These are phyloP conservation scores for Paraconiothyrium sp. DNA, from an alignment of 2,329 filamentous ascomycete species.

Conservation along the genomic window DNA sequence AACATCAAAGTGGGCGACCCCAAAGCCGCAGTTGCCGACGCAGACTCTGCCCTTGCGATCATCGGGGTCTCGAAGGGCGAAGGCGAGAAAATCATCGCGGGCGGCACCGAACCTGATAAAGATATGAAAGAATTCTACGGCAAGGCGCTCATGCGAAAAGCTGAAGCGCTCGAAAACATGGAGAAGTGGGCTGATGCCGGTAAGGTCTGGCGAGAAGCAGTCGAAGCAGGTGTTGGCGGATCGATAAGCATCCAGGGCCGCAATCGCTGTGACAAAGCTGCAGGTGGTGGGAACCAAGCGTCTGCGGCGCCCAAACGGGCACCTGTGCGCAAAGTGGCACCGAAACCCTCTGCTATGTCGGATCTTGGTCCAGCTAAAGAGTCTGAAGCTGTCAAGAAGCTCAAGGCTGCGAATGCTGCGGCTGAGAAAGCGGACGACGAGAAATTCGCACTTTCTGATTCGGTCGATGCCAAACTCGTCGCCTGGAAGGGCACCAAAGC, in stretches of 20 bases:
- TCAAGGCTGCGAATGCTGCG: conserved; percentile 85
- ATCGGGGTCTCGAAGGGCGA: conserved; percentile 84
- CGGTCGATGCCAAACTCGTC: conserved; percentile 80
- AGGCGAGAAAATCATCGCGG: conserved; percentile 79
- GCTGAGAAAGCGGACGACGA: conserved; percentile 90
- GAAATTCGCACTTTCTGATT: conserved; percentile 87
- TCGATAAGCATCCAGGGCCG: conserved; percentile 83
- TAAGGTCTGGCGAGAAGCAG: conserved; percentile 80
- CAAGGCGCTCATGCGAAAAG: conserved; percentile 93
- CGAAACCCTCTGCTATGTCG: conserved; percentile 53
- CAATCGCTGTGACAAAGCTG: conserved; percentile 86
- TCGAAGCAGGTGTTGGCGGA: conserved; percentile 87
- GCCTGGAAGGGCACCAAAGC: conserved; percentile 91
- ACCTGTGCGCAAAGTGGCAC: conserved; percentile 37
- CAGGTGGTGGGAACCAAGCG: conserved; percentile 53
- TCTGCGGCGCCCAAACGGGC: conserved; percentile 33
- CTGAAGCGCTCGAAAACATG: conserved; percentile 93
- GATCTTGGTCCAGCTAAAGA: conserved; percentile 60
- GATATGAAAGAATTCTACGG: conserved; percentile 94
- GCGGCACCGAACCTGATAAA: conserved; percentile 67
- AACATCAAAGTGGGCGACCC: conserved; percentile 91
- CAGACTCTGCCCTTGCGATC: conserved; percentile 79
- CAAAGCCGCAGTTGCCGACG: conserved; percentile 85
- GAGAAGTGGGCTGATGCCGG: conserved; percentile 91
- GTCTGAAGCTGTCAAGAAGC: conserved; percentile 78